These are phyloP conservation scores for Botrytis fabae DNA, from an alignment of 2,329 filamentous ascomycete species.

Conservation along the genomic window DNA sequence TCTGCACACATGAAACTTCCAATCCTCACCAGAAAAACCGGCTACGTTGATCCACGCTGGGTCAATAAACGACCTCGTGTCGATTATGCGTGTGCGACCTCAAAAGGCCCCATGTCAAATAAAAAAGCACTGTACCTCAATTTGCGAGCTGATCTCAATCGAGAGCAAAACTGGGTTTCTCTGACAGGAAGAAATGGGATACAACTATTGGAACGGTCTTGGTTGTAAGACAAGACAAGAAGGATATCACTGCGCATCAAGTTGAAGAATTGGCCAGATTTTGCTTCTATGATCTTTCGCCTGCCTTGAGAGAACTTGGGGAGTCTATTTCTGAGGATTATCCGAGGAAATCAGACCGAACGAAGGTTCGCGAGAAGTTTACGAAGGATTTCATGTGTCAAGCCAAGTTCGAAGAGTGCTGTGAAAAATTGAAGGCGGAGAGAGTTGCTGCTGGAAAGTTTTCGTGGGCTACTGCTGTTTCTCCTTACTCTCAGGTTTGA, in stretches of 20 bases:
- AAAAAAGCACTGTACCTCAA: background rate
- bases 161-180: background rate
- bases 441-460: background rate
- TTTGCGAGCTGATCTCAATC: background rate
- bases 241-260: background rate
- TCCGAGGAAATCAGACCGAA: background rate
- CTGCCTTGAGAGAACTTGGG: background rate
- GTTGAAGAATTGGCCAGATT: background rate
- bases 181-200: background rate
- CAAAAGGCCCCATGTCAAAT: background rate
- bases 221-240: background rate
- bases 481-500: background rate
- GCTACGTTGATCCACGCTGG: background rate
- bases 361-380: background rate
- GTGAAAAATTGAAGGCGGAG: background rate
- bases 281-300: background rate
- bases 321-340: background rate
- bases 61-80: background rate
- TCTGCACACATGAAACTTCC: background rate
- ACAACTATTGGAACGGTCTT: background rate
- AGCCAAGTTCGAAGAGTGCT: background rate
- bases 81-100: background rate
- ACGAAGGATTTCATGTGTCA: background rate
- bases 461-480: background rate
- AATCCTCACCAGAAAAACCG: background rate